Conservation (phyloP, 2,329 filamentous ascomycete species). For the Zymoseptoria crescenta region DNA sequence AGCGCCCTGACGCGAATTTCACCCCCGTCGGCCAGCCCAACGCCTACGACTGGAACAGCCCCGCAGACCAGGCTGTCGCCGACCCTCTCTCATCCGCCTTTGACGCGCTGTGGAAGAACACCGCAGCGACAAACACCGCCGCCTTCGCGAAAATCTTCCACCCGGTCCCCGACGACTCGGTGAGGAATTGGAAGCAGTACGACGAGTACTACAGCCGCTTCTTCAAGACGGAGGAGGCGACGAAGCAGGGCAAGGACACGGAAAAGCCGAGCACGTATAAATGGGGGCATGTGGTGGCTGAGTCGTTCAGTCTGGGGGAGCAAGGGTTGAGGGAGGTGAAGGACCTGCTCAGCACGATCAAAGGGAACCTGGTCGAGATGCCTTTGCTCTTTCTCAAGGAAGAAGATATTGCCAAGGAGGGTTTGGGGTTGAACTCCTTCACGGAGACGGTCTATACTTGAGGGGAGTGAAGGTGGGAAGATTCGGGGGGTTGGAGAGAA, state of each 20-base stretch:
- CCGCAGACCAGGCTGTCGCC: slow-evolving; percentile 46
- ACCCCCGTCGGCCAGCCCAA: slow-evolving; percentile 52
- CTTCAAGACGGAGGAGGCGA: slow-evolving; percentile 45
- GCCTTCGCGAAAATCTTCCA: slow-evolving; percentile 74
- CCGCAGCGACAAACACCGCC: slow-evolving; percentile 63
- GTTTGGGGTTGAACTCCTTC: slow-evolving; percentile 73
- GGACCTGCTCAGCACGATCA: slow-evolving; percentile 67
- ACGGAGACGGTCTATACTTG: slow-evolving; percentile 32
- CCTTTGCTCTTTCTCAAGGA: slow-evolving; percentile 79
- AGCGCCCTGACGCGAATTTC: slow-evolving; percentile 51
- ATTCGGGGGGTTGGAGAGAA: no score
- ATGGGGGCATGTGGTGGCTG: slow-evolving; percentile 74
- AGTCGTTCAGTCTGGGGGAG: slow-evolving; percentile 39
- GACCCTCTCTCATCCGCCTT: slow-evolving; percentile 53
- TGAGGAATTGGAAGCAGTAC: slow-evolving; percentile 86
- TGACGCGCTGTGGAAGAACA: slow-evolving; percentile 58
- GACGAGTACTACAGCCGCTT: slow-evolving; percentile 60
- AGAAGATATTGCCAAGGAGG: slow-evolving; percentile 81
- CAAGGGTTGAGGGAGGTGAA: slow-evolving; percentile 43
- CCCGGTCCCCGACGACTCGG: slow-evolving; percentile 79
- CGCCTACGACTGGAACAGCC: slow-evolving; percentile 41
- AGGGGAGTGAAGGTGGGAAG: background rate
- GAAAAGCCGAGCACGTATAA: slow-evolving; percentile 54
- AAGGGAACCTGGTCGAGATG: slow-evolving; percentile 89
- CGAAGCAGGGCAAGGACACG: slow-evolving; percentile 37